Evolutionary conservation across 2,329 filamentous ascomycete species (phyloP), one percentile per base, ranked within the genome.

Genomic region (Fusarium papillatum): DNA sequence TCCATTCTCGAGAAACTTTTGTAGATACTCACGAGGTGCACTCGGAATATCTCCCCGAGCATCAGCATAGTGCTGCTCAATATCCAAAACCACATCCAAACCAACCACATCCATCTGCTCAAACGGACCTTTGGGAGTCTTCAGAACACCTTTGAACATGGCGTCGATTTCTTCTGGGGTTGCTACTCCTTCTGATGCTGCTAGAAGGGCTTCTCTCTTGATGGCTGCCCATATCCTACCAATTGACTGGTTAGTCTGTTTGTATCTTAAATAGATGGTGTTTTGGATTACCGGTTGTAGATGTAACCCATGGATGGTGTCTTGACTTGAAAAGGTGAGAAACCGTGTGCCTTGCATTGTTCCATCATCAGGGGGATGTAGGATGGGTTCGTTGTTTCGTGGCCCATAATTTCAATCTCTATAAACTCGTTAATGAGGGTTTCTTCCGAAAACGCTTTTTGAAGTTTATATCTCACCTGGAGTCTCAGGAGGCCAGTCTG

Each of bases 401-500:
- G 81, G 10, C 81, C 81, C 81, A 82, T 82, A n/a, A 82, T 78
- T 55, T 82, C 81, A 16, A 82, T 77, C 50, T 81, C 74, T 77
- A 8, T 2, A 3, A 36, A 7, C 0, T 10, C 7, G 10, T 74
- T 26, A 71, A 55, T 17, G 34, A 4, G 5, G 2, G 34, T 5
- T 5, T 36, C 8, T 36, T 34, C 31, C 1, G 14, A 36, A 36
- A 14, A 36, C 3, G 4, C 31, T 13, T 13, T 29, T 29, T 29
- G 8, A 29, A 29, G 3, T 34, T 34, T 13, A 34, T 11, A 4
- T 34, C 34, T 67, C 77, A 79, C 81, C 77, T 26, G 80, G 71
- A 13, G 80, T 82, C 64, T 83, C 81, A 9, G 81, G 81, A 19
- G 81, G 81, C 81, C 81, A 83, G 63, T 83, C 81, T 82, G 1